Evolutionary conservation across 164 flowering plant species (phyloP).

Genomic region (Litsea cubeba): DNA sequence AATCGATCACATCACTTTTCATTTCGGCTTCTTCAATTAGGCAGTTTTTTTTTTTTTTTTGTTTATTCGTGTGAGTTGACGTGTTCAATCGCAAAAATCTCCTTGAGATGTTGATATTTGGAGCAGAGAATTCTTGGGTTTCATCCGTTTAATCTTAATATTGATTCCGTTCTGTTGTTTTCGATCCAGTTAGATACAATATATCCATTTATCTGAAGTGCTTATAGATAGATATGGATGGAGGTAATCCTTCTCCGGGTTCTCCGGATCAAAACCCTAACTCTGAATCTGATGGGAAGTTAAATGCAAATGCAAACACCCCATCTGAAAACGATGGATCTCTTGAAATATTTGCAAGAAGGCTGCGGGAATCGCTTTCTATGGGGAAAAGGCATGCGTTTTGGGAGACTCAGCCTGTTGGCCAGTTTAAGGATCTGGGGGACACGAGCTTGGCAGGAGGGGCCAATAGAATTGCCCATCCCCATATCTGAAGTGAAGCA

Average conservation of each 20-base stretch:
- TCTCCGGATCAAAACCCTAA: neutral
- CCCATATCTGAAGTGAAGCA: constrained; percentile 46
- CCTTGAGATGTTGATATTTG: too few relatives aligned
- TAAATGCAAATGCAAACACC: neutral
- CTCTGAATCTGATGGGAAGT: neutral
- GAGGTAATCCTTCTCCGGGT: neutral
- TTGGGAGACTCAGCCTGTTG: constrained; percentile 61
- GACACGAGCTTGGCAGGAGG: constrained; percentile 42
- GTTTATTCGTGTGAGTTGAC: too few relatives aligned
- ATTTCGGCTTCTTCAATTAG: too few relatives aligned
- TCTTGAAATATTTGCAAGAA: constrained; percentile 23
- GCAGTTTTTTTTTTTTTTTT: too few relatives aligned
- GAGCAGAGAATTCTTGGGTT: too few relatives aligned
- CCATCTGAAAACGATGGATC: neutral
- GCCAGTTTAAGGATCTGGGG: constrained; percentile 49
- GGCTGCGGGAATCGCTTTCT: constrained; percentile 44
- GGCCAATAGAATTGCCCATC: constrained; percentile 43
- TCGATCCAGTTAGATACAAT: too few relatives aligned
- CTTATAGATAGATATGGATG: neutral
- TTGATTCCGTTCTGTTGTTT: too few relatives aligned
- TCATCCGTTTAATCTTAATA: too few relatives aligned
- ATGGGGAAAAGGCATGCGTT: constrained; percentile 35
- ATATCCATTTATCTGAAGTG: too few relatives aligned
- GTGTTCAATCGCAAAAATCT: too few relatives aligned
- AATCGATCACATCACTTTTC: too few relatives aligned